Percentiles rank a stretch among this genome's conserved stretches.
These are phyloP conservation scores for Pontederia crassipes DNA, from an alignment of 176 grass and related monocot genomes.

Conservation along the genomic window DNA sequence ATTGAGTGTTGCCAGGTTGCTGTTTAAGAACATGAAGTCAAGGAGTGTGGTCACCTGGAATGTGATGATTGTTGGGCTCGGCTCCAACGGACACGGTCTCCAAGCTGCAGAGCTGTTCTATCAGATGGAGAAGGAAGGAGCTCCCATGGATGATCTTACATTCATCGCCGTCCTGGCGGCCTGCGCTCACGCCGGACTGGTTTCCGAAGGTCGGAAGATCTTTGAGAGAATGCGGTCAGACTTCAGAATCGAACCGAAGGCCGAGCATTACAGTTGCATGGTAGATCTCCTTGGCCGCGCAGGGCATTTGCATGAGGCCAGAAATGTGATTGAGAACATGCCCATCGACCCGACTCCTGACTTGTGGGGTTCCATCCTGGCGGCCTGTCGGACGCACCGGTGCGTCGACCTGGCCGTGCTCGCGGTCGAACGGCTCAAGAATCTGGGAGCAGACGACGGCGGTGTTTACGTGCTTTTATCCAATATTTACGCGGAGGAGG, in stretches of 20 bases:
- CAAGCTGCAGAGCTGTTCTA: constrained; percentile 40
- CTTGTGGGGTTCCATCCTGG: constrained; percentile 60
- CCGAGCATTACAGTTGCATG: constrained; percentile 56
- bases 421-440: constrained; percentile 35
- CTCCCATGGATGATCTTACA: constrained; percentile 52
- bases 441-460: constrained; percentile 48
- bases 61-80: constrained; percentile 58
- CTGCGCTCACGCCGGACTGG: constrained; percentile 50
- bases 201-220: constrained; percentile 37
- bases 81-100: constrained; percentile 33
- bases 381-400: constrained; percentile 49
- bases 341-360: constrained; percentile 37
- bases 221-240: constrained; percentile 45
- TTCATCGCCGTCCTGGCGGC: constrained; percentile 39
- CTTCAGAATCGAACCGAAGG: constrained; percentile 42
- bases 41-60: constrained; percentile 64
- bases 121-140: constrained; percentile 37
- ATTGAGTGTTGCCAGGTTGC: constrained; percentile 31
- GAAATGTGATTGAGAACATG: constrained; percentile 44
- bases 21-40: constrained; percentile 38
- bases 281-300: constrained; percentile 58
- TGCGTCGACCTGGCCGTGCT: constrained; percentile 46
- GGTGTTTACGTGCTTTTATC: constrained; percentile 61
- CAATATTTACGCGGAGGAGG: constrained; percentile 63
- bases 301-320: constrained; percentile 40